Base-by-base conservation (phyloP, 1,284 basidiomycete species). In the Microbotryum silenes-acaulis region DNA sequence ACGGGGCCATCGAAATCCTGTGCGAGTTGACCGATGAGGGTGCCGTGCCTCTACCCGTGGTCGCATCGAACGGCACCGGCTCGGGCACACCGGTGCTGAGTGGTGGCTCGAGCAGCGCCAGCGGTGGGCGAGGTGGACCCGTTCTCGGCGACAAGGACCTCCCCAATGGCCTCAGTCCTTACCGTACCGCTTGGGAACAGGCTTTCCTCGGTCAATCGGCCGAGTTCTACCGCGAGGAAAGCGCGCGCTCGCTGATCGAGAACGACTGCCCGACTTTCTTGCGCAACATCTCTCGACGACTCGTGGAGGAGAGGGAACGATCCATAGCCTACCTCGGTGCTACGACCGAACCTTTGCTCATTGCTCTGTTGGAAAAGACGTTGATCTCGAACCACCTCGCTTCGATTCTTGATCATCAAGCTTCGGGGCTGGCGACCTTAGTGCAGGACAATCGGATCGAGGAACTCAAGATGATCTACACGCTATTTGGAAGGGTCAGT, bases 281-380 rank as follows among this genome's bases (percentile, higher is more conserved):
- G 23, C 79, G 80, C 56, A 81, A 83, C 89, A 89, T 86, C 23
- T 90, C 97, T 75, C 77, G 79, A 56, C 85, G 92, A 14, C 82
- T 98, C 61, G 80, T 83, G 20, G 86, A 91, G 47, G 96, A 99
- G 75, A 84, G 89, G 42, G 85, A 85, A 37, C 83, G 96, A 42
- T 86, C 88, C n/a, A 83, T 88, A 56, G 88, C 94, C 72, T 98
- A 97, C 74, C 81, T 99, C 31, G 86, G 87, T 23, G 82, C 85
- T 2, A 80, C 84, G 60, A 96, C 92, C 1, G 81, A 83, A 4
- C 73, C 78, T 0, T 82, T 86, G 3, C 79, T 98, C 6, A 83
- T 84, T 54, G 79, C 81, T 48, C 86, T 96, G 55, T 81, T 97
- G 18, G 85, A 94, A 73, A 79, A 84, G 51, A 78, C 85, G 60